Base-by-base conservation (phyloP, 2,329 filamentous ascomycete species). In the Fusarium poae region DNA sequence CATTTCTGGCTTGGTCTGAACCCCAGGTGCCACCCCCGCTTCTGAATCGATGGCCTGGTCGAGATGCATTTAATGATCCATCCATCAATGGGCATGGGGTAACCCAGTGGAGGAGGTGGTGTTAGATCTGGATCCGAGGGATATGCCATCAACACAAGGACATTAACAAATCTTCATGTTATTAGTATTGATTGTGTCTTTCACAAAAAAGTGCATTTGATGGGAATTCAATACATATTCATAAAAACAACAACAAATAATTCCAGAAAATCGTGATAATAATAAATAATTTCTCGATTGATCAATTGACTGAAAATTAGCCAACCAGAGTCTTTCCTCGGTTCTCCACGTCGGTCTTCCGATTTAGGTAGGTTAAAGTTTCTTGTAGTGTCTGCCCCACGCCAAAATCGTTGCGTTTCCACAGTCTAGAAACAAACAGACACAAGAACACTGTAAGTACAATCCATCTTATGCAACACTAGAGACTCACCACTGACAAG, bases 11-110 rank as follows among this genome's bases (percentile, higher is more conserved):
- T 20, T 39, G 12, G n/a, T 20, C 40, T 45, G 15, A 49, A 65
- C 62, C 55, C 50, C 62, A n/a, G 50, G 51, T 68, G 60, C 55
- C 55, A 69, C 55, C 65, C 65, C 65, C 65, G 65, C 65, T 68
- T 69, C 46, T 37, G 21, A 57, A 57, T 35, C 30, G 27, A 53
- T 62, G 35, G 51, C 27, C 43, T 64, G 61, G 59, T 50, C 43
- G 43, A 58, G 44, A 49, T 60, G 50, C 49, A 65, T 61, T 32
- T 27, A 50, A n/a, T 50, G 23, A 20, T 50, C 32, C 23, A 25
- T 50, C 48, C 48, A 39, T 50, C 34, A n/a, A 30, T 30, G 18
- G 23, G 23, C 30, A 65, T 68, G 65, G 65, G 65, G 65, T 61
- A 56, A 42, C 29, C 11, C 32, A 59, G 65, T 34, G 50, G 65